Conservation (phyloP, 225 moss, liverwort and hornwort genomes). For the Climacium dendroides region DNA sequence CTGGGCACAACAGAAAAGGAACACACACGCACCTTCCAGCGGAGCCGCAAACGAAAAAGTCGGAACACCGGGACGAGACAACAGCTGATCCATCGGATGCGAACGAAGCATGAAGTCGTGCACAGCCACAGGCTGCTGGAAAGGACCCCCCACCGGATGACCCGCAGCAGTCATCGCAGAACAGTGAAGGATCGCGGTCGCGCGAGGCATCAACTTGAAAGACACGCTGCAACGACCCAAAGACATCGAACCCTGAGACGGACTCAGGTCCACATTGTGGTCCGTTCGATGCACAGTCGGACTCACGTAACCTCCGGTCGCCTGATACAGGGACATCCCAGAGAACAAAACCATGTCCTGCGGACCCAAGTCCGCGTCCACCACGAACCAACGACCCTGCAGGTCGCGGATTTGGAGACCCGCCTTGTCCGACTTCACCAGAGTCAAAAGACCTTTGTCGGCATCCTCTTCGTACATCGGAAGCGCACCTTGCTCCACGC, state of each 20-base stretch:
- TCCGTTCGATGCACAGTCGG: conserved; percentile 83
- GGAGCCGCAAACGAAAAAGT: conserved; percentile 58
- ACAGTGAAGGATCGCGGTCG: conserved; percentile 83
- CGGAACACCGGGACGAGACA: conserved; percentile 64
- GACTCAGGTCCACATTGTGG: conserved; percentile 34
- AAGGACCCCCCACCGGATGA: conserved; percentile 64
- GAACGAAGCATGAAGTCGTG: conserved; percentile 93
- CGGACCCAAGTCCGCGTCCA: conserved; percentile 75
- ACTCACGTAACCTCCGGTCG: conserved; percentile 71
- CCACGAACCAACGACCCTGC: conserved; percentile 83
- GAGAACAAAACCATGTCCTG: conserved; percentile 77
- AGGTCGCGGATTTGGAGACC: conserved; percentile 81
- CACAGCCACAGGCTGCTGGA: conserved; percentile 67
- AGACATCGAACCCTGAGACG: conserved; percentile 22
- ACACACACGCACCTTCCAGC: conserved; percentile 45
- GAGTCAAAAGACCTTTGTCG: conserved; percentile 81
- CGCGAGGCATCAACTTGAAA: conserved; percentile 88
- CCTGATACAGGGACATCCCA: conserved; percentile 77
- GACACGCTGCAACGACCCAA: conserved; percentile 81
- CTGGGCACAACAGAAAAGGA: neutral
- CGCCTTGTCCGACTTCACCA: conserved; percentile 88
- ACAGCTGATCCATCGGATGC: conserved; percentile 94
- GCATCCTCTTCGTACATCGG: conserved; percentile 81
- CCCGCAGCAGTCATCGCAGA: conserved; percentile 80
- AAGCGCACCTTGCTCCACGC: conserved; percentile 60